Percentiles rank a stretch among this genome's conserved stretches.
phyloP scores from a whole-genome alignment of 2,329 filamentous ascomycete species.

The Scopulariopsis brevicaulis region DNA sequence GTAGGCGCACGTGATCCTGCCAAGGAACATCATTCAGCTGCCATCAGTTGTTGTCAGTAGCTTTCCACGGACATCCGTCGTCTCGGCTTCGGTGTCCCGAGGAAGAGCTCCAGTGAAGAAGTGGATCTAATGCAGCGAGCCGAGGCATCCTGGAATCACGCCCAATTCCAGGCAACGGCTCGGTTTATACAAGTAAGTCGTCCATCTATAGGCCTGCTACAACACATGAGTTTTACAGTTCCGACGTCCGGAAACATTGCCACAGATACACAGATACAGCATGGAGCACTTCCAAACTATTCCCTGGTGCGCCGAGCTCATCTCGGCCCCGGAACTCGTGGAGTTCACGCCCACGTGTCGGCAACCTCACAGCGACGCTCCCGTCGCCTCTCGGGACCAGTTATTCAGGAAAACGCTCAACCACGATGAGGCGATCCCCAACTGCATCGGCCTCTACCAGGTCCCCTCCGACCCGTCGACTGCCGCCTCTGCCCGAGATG shows the following conservation, averaged over 20 bases:
- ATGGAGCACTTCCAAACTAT: conserved; percentile 5
- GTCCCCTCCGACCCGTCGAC: conserved; percentile 5
- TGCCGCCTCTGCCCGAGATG: not conserved
- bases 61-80: no score
- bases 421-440: conserved; percentile 9
- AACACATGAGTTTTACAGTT: no score
- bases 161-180: no score
- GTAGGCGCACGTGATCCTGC: no score
- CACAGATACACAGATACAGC: not conserved
- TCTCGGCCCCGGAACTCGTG: not conserved
- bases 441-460: conserved; percentile 11
- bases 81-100: no score
- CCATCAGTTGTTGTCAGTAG: no score
- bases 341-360: conserved; percentile 4
- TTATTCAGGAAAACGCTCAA: conserved; percentile 9
- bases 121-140: no score
- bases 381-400: conserved; percentile 6
- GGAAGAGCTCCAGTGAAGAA: no score
- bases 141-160: no score
- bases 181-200: no score
- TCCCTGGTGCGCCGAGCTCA: conserved; percentile 6
- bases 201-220: no score
- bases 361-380: not conserved
- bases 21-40: no score
- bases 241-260: not conserved